Evolutionary conservation across 2,329 filamentous ascomycete genomes (phyloP).

Genomic region (Davidsoniella eucalypti): DNA sequence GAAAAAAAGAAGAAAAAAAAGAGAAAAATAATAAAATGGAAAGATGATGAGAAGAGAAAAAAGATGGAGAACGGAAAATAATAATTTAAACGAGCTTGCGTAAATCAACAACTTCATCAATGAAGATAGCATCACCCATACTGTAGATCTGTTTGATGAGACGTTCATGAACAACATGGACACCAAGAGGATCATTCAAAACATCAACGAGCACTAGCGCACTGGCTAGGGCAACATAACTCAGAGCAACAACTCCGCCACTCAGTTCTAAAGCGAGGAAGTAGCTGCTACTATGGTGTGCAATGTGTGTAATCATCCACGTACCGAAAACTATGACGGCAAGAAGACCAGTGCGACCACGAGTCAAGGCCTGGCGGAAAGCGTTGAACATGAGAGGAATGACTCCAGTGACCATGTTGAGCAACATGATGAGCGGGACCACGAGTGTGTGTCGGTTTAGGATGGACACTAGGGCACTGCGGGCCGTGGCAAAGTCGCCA

Average conservation of each 20-base stretch:
- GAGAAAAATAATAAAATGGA: background rate
- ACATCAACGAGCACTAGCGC: constrained; percentile 13
- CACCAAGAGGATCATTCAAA: constrained; percentile 10
- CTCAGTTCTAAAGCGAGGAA: constrained; percentile 24
- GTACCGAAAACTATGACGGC: constrained; percentile 12
- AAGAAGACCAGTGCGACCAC: constrained; percentile 8
- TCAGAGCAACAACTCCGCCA: constrained; percentile 18
- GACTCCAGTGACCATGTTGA: constrained; percentile 15
- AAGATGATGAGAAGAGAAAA: background rate
- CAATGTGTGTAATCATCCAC: constrained; percentile 16
- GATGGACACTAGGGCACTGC: constrained; percentile 8
- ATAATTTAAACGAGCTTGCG: constrained; percentile 11
- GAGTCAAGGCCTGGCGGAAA: background rate
- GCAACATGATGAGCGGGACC: constrained; percentile 14
- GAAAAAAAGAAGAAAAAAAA: background rate
- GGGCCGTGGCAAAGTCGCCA: constrained; percentile 4
- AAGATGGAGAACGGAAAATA: background rate
- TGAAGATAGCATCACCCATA: constrained; percentile 11
- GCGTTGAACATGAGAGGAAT: constrained; percentile 11
- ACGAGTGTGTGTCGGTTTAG: constrained; percentile 10
- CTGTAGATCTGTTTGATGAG: constrained; percentile 13
- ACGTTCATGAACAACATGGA: constrained; percentile 9
- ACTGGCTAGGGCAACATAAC: constrained; percentile 17
- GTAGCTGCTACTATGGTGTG: constrained; percentile 22
- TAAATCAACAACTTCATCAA: constrained; percentile 11